phyloP scores from a whole-genome alignment of 1,284 basidiomycete species.

The Pseudomicrostroma phylloplanum region DNA sequence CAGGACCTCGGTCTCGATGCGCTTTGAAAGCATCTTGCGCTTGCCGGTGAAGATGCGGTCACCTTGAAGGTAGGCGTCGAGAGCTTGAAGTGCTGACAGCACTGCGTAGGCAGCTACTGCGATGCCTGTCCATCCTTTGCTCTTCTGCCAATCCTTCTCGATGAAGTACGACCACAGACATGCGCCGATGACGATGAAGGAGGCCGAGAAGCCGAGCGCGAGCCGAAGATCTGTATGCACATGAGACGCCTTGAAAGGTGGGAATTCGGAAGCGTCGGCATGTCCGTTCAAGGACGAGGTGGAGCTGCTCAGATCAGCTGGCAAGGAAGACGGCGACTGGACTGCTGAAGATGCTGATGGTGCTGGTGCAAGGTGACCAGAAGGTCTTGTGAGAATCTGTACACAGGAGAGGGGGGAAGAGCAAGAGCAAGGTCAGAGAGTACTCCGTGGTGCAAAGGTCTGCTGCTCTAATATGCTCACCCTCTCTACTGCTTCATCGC shows the following conservation, averaged over 20 bases:
- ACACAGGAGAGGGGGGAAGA: conserved; percentile 3
- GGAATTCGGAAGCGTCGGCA: conserved; percentile 13
- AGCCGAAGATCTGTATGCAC: conserved; percentile 36
- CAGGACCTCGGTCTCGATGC: conserved; percentile 35
- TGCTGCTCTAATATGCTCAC: conserved; percentile 15
- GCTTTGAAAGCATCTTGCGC: conserved; percentile 29
- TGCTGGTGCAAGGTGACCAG: conserved; percentile 9
- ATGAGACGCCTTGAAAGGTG: conserved; percentile 39
- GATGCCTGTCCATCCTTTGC: conserved; percentile 29
- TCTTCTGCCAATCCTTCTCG: conserved; percentile 43
- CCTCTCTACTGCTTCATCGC: conserved; percentile 43
- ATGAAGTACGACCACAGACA: conserved; percentile 39
- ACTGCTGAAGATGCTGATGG: neutral
- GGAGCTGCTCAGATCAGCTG: neutral
- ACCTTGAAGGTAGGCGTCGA: conserved; percentile 33
- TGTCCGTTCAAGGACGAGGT: neutral
- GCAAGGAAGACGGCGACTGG: neutral
- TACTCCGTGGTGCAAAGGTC: too few relatives aligned
- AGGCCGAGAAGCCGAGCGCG: conserved; percentile 29
- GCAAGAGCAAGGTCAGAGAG: neutral
- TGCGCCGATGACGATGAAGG: conserved; percentile 41
- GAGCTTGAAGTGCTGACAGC: conserved; percentile 21
- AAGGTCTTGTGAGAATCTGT: conserved; percentile 18
- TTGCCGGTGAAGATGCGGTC: conserved; percentile 38
- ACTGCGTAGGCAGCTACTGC: conserved; percentile 33